Base-by-base conservation (phyloP, 2,329 filamentous ascomycete species). In the Fusarium phyllophilum region DNA sequence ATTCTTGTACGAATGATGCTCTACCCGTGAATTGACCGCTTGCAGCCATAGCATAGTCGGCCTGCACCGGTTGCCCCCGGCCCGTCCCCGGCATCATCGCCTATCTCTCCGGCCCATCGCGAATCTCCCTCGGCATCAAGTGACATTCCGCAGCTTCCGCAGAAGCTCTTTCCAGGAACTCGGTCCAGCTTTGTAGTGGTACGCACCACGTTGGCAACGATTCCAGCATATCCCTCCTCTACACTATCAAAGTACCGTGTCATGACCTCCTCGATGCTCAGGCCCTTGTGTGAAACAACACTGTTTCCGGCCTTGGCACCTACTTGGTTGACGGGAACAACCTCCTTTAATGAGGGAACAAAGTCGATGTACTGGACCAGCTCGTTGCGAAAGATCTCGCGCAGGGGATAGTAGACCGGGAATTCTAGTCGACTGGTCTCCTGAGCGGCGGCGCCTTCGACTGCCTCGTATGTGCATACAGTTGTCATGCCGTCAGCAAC, bases 201-300 rank as follows among this genome's bases (percentile, higher is more conserved):
- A 71, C 94, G 90, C 10, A 98, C 96, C 15, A 99, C 96, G 80
- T 99, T 99, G 38, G 95, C 93, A 75, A 99, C 95, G 63, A 98
- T 94, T 62, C 93, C 94, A 7, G 95, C 94, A 79, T 97, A 98
- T 67, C 92, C 93, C 74, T 90, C 89, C 80, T 97, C 95, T 22
- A 97, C 82, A 44, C 94, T 45, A 74, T 90, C 89, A 78, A 99
- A 97, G 81, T 98, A 99, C 65, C 94, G 91, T 66, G 88, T 85
- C 92, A 98, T 95, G 61, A 99, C 89, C 75, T 95, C 92, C 79
- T 98, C 95, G 77, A 99, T 98, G 51, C 94, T 97, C 51, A 94
- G 88, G 74, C 94, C 92, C 79, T 92, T 93, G 75, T 92, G 91
- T 38, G 89, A 93, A 7, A 90, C 82, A 79, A 92, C 82, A 57